A percentile compares a stretch with the other conserved stretches of the same genome.
These are phyloP conservation scores for Tolypocladium pustulatum DNA, from an alignment of 2,329 filamentous ascomycete genomes.

Conservation along the genomic window DNA sequence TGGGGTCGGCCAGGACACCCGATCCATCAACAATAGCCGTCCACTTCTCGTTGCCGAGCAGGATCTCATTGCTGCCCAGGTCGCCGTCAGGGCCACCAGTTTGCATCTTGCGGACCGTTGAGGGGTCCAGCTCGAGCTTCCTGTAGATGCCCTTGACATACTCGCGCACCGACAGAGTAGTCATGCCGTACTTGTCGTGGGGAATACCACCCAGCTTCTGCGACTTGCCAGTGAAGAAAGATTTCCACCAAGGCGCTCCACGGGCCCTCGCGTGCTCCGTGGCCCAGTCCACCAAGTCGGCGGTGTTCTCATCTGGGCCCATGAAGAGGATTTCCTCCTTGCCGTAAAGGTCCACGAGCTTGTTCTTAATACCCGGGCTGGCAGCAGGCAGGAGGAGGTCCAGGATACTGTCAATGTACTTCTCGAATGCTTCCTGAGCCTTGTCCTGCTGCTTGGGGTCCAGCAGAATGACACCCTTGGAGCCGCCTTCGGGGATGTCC, in stretches of 20 bases:
- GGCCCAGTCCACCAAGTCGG: slow-evolving; percentile 96
- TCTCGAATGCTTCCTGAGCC: slow-evolving; percentile 86
- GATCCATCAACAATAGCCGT: slow-evolving; percentile 91
- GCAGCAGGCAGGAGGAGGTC: slow-evolving; percentile 83
- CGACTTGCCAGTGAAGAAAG: slow-evolving; percentile 98
- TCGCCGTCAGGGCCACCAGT: slow-evolving; percentile 96
- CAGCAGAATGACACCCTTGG: slow-evolving; percentile 93
- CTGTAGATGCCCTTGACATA: slow-evolving; percentile 96
- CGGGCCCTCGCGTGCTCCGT: slow-evolving; percentile 82
- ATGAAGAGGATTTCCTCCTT: slow-evolving; percentile 97
- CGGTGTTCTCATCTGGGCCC: slow-evolving; percentile 98
- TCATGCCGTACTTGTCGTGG: slow-evolving; percentile 96
- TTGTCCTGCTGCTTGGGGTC: slow-evolving; percentile 93
- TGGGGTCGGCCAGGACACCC: slow-evolving; percentile 86
- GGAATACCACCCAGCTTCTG: slow-evolving; percentile 93
- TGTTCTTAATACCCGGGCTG: slow-evolving; percentile 97
- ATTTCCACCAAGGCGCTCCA: slow-evolving; percentile 98
- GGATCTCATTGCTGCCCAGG: slow-evolving; percentile 93
- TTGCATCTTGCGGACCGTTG: slow-evolving; percentile 84
- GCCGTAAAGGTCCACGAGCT: slow-evolving; percentile 88
- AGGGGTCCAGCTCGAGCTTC: slow-evolving; percentile 82
- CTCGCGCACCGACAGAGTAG: slow-evolving; percentile 88
- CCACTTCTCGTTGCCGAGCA: slow-evolving; percentile 93
- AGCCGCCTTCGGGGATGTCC: slow-evolving; percentile 95
- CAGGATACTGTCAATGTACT: slow-evolving; percentile 98